phyloP scores from a whole-genome alignment of 768 basidiomycete genomes.

The Suillus occidentalis region DNA sequence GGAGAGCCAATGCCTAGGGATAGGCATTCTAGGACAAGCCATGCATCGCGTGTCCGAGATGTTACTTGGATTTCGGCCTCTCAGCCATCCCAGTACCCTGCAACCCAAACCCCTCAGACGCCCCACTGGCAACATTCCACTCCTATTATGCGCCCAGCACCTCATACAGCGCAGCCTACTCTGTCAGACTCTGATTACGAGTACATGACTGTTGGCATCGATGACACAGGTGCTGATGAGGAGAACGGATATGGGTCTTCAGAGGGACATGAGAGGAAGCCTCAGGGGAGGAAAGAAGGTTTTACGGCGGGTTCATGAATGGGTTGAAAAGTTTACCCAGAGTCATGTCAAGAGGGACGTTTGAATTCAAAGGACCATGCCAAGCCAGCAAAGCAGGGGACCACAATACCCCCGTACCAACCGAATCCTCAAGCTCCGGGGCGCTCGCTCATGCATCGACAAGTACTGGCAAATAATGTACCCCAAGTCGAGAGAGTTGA shows the following conservation, averaged over 20 bases:
- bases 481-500: constrained; percentile 8
- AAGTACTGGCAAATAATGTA: constrained; percentile 1
- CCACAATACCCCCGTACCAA: constrained; percentile 21
- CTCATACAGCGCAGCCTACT: constrained; percentile 15
- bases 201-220: constrained; percentile 34
- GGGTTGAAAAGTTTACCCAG: constrained; percentile 32
- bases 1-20: constrained; percentile 24
- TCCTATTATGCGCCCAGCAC: constrained; percentile 27
- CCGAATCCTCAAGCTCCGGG: constrained; percentile 9
- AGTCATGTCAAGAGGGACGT: constrained; percentile 33
- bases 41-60: constrained; percentile 28
- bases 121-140: constrained; percentile 26
- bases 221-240: constrained; percentile 23
- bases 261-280: constrained; percentile 28
- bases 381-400: constrained; percentile 24
- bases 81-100: constrained; percentile 25
- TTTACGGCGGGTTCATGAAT: constrained; percentile 31
- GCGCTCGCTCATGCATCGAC: background rate
- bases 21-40: constrained; percentile 28
- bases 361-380: constrained; percentile 21
- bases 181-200: constrained; percentile 32
- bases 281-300: constrained; percentile 30
- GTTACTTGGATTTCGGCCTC: constrained; percentile 33
- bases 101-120: constrained; percentile 29
- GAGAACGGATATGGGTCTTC: constrained; percentile 24